phyloP scores from a whole-genome alignment of 2,329 filamentous ascomycete species.

The Plenodomus tracheiphilus region DNA sequence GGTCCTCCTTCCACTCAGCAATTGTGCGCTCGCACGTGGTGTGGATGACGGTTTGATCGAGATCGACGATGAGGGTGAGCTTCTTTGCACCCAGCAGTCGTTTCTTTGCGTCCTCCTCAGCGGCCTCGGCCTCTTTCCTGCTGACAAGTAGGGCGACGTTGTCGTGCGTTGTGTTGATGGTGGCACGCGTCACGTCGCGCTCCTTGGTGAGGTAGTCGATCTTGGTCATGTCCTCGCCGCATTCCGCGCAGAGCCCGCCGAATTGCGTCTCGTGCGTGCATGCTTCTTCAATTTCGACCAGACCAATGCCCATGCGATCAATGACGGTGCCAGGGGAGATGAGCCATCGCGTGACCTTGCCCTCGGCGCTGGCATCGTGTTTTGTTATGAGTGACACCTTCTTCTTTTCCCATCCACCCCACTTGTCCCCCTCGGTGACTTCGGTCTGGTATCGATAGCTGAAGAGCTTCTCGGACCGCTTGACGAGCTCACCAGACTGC shows the following conservation, averaged over 20 bases:
- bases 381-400: constrained; percentile 73
- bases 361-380: constrained; percentile 84
- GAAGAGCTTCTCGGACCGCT: constrained; percentile 77
- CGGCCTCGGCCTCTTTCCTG: constrained; percentile 73
- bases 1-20: constrained; percentile 90
- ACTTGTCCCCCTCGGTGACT: constrained; percentile 67
- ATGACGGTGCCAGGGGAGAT: constrained; percentile 69
- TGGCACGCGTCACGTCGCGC: constrained; percentile 80
- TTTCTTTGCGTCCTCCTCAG: constrained; percentile 84
- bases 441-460: constrained; percentile 84
- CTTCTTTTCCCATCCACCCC: constrained; percentile 72
- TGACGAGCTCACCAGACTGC: constrained; percentile 71
- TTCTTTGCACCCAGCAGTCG: constrained; percentile 80
- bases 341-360: constrained; percentile 75
- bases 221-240: constrained; percentile 94
- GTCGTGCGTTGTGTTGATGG: constrained; percentile 93
- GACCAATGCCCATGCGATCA: constrained; percentile 52
- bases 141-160: constrained; percentile 87
- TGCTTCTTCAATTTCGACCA: constrained; percentile 83
- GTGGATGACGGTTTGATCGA: constrained; percentile 98
- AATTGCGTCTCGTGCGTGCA: constrained; percentile 92
- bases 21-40: constrained; percentile 96
- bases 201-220: constrained; percentile 80
- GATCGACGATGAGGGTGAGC: constrained; percentile 90
- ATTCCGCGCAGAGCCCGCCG: constrained; percentile 85